Evolutionary conservation across 163 green algal genomes (phyloP).

Genomic region (Chlamydomonas reinhardtii): DNA sequence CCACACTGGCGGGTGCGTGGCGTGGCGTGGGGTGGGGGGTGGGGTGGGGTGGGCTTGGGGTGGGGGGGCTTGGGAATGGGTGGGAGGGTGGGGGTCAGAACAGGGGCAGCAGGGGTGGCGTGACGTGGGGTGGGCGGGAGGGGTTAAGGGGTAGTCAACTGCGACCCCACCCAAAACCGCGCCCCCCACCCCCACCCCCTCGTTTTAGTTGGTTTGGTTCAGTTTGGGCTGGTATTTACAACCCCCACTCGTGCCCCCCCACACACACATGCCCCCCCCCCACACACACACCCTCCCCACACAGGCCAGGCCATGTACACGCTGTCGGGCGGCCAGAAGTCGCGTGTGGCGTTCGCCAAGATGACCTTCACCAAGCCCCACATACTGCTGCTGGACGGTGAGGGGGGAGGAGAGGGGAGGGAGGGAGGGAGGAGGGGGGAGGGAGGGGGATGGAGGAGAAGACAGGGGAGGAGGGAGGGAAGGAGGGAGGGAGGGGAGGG

Average conservation of each 20-base stretch:
- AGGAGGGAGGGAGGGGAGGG: too few species aligned
- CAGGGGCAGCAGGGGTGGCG: background rate
- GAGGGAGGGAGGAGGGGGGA: constrained; percentile 49
- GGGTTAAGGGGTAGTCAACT: too few species aligned
- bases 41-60: too few species aligned
- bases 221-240: too few species aligned
- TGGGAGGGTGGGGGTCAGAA: background rate
- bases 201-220: too few species aligned
- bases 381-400: constrained; percentile 82
- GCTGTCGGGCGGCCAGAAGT: constrained; percentile 90
- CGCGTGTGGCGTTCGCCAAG: constrained; percentile 87
- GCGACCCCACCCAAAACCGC: too few species aligned
- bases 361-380: constrained; percentile 79
- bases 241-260: too few species aligned
- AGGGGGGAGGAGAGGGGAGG: background rate
- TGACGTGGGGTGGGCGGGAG: too few species aligned
- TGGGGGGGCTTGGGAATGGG: too few species aligned
- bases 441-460: background rate
- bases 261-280: constrained; percentile 45
- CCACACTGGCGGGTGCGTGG: constrained; percentile 55
- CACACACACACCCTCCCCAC: background rate
- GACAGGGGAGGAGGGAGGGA: background rate
- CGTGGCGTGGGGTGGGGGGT: too few species aligned
- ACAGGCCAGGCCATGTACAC: constrained; percentile 73
- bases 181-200: too few species aligned